Evolutionary conservation across 2,329 filamentous ascomycete species (phyloP).

Genomic region (Lasiodiplodia hormozganensis): DNA sequence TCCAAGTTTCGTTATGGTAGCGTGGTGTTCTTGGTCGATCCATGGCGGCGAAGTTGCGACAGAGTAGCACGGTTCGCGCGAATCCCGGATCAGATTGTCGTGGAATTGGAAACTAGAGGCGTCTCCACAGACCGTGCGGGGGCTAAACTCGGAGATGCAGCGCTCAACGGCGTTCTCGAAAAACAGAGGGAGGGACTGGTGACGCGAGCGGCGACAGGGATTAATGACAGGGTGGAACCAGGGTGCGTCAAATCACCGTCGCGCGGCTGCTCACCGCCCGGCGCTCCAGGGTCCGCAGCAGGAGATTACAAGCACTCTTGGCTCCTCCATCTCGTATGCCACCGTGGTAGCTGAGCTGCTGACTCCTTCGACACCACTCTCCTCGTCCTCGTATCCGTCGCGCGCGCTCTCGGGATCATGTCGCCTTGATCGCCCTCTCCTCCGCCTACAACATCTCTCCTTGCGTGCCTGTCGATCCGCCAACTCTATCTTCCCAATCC

Average conservation of each 20-base stretch:
- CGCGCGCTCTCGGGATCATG: constrained; percentile 4
- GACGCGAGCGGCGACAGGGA: constrained; percentile 14
- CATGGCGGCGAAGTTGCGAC: background rate
- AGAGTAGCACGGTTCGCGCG: background rate
- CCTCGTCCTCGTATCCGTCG: background rate
- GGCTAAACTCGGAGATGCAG: background rate
- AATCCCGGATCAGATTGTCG: background rate
- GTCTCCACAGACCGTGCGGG: background rate
- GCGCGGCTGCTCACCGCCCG: constrained; percentile 10
- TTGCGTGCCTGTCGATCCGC: constrained; percentile 27
- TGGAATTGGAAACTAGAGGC: background rate
- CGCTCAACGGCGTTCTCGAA: background rate
- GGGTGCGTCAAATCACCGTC: background rate
- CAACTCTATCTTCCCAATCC: constrained; percentile 13
- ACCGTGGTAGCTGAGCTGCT: constrained; percentile 17
- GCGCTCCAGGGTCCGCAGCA: constrained; percentile 6
- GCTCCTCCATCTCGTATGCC: constrained; percentile 15
- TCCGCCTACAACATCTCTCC: constrained; percentile 9
- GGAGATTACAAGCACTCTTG: constrained; percentile 13
- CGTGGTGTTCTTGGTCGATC: background rate
- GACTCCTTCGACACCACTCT: background rate
- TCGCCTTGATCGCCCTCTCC: constrained; percentile 7
- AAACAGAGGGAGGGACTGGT: background rate
- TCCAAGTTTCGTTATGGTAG: background rate
- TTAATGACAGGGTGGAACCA: background rate